Evolutionary conservation across 2,329 filamentous ascomycete genomes (phyloP).

Genomic region (Aspergillus pseudoviridinutans): DNA sequence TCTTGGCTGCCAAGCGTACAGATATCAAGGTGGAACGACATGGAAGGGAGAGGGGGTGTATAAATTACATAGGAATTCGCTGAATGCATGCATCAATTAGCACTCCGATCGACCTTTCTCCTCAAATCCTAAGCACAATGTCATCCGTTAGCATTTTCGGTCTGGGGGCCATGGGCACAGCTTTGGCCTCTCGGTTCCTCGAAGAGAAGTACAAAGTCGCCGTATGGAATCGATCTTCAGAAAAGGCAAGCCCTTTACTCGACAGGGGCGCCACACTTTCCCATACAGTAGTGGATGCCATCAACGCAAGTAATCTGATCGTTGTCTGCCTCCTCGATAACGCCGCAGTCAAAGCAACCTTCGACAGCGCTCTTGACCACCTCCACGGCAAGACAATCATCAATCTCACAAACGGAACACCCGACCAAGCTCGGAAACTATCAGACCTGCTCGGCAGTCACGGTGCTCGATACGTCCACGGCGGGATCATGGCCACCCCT

Average conservation of each 20-base stretch:
- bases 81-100: not conserved
- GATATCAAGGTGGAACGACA: not conserved
- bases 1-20: not conserved
- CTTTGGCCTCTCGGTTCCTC: slow-evolving; percentile 7
- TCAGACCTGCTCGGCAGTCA: not conserved
- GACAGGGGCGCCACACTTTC: slow-evolving; percentile 4
- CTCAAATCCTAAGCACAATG: not conserved
- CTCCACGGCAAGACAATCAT: slow-evolving; percentile 5
- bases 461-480: slow-evolving; percentile 11
- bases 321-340: slow-evolving; percentile 11
- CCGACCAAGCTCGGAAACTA: slow-evolving; percentile 5
- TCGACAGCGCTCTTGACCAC: not conserved
- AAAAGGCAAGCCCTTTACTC: slow-evolving; percentile 6
- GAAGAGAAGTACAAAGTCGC: slow-evolving; percentile 3
- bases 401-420: slow-evolving; percentile 13
- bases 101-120: not conserved
- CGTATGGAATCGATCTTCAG: slow-evolving; percentile 10
- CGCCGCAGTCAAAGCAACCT: not conserved
- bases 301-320: slow-evolving; percentile 4
- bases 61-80: not conserved
- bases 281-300: not conserved
- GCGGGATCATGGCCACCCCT: slow-evolving; percentile 12
- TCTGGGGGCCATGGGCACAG: slow-evolving; percentile 13
- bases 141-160: slow-evolving; percentile 6
- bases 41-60: not conserved